These are phyloP conservation scores for Vitis cinerea DNA, from an alignment of 164 flowering plant species.

Conservation along the genomic window DNA sequence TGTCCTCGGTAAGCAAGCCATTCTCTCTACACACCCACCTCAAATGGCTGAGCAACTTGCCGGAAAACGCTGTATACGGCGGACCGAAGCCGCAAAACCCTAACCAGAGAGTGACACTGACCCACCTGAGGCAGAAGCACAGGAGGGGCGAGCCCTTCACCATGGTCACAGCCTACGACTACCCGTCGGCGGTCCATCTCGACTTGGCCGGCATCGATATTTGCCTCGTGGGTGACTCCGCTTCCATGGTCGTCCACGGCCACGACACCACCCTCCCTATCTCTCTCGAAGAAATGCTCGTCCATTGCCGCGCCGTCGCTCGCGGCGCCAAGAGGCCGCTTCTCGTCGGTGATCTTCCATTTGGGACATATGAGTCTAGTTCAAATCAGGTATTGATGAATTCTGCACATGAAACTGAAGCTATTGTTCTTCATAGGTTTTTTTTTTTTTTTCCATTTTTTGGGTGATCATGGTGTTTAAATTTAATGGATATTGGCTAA, in stretches of 20 bases:
- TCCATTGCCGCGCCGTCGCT: constrained; percentile 92
- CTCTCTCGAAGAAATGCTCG: constrained; percentile 86
- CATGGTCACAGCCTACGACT: constrained; percentile 91
- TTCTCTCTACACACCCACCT: constrained; percentile 7
- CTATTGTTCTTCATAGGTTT: not conserved
- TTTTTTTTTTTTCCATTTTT: constrained; percentile 4
- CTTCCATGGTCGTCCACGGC: constrained; percentile 97
- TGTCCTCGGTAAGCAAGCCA: constrained; percentile 8
- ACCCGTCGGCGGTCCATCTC: constrained; percentile 88
- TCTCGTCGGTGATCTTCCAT: constrained; percentile 88
- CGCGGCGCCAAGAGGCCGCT: constrained; percentile 81
- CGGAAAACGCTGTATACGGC: constrained; percentile 82
- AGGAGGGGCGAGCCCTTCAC: constrained; percentile 65
- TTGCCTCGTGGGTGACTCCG: constrained; percentile 91
- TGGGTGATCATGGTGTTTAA: not conserved
- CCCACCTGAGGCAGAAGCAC: constrained; percentile 60
- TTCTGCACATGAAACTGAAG: not conserved
- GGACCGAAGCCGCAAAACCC: constrained; percentile 79
- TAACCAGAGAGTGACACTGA: constrained; percentile 61
- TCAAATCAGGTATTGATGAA: constrained; percentile 50
- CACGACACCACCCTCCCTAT: constrained; percentile 93
- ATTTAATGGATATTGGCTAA: too few relatives aligned
- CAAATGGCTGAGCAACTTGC: constrained; percentile 73
- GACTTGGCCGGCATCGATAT: constrained; percentile 86
- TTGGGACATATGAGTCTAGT: constrained; percentile 83